phyloP scores from a whole-genome alignment of 2,329 filamentous ascomycete species.

The Neonectria faginata region DNA sequence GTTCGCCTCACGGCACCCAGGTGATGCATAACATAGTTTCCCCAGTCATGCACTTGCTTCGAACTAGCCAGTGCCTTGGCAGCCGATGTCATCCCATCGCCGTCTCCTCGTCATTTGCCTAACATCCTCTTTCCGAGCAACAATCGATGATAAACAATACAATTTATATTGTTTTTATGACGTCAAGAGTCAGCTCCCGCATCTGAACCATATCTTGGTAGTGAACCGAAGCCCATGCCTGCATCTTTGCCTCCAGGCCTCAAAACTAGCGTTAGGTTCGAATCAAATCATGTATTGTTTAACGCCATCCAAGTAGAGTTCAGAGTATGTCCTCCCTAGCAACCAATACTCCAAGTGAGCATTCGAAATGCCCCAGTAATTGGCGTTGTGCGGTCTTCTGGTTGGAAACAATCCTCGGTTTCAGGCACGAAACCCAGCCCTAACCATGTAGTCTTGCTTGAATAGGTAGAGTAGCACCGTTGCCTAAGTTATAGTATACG shows the following conservation, averaged over 20 bases:
- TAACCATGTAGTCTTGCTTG: constrained; percentile 10
- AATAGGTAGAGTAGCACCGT: not conserved
- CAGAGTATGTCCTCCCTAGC: not conserved
- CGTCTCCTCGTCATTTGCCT: not conserved
- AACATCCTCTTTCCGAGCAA: not conserved
- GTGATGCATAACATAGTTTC: constrained; percentile 20
- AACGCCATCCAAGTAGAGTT: not conserved
- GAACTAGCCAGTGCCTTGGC: constrained; percentile 1
- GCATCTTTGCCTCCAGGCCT: not conserved
- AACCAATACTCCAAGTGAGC: not conserved
- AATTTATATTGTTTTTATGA: constrained; percentile 7
- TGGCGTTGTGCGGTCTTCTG: not conserved
- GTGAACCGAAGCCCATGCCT: not conserved
- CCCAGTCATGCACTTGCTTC: constrained; percentile 12
- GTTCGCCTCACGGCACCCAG: constrained; percentile 7
- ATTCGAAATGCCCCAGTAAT: not conserved
- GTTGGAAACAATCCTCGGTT: constrained; percentile 17
- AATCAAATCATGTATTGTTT: not conserved
- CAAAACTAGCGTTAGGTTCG: not conserved
- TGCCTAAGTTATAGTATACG: not conserved
- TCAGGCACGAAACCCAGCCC: constrained; percentile 17
- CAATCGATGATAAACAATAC: not conserved
- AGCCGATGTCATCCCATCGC: not conserved
- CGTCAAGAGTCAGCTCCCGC: constrained; percentile 9
- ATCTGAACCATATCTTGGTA: not conserved